Percentiles rank a stretch among this genome's conserved stretches.
These are phyloP conservation scores for Gloeopeniophorella convolvens DNA, from an alignment of 768 basidiomycete genomes.

Conservation along the genomic window DNA sequence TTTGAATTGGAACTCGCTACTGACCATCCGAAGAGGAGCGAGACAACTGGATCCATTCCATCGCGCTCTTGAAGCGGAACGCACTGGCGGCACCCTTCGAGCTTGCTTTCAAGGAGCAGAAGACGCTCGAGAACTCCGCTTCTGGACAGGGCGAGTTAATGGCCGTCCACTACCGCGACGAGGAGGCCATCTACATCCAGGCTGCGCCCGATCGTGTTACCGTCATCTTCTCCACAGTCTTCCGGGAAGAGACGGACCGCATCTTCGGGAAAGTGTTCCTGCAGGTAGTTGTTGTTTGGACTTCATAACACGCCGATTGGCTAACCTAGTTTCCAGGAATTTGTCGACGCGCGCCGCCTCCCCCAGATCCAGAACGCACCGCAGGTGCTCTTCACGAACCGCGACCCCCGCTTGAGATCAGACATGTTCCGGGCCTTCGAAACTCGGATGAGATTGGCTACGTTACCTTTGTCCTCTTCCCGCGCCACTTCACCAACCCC, in stretches of 20 bases:
- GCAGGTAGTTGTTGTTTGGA: conserved; percentile 49
- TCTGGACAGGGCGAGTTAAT: conserved; percentile 74
- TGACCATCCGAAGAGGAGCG: conserved; percentile 58
- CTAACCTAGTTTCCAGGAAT: conserved; percentile 58
- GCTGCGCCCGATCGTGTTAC: conserved; percentile 94
- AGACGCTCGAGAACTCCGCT: conserved; percentile 70
- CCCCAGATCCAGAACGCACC: conserved; percentile 95
- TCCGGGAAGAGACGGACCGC: conserved; percentile 94
- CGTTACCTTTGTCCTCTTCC: conserved; percentile 68
- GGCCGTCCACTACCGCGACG: conserved; percentile 90
- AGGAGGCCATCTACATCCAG: conserved; percentile 95
- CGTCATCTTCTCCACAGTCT: conserved; percentile 94
- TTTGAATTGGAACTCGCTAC: not conserved
- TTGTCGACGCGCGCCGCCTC: conserved; percentile 93
- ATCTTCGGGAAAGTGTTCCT: conserved; percentile 98
- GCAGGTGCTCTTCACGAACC: conserved; percentile 90
- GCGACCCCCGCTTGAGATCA: conserved; percentile 94
- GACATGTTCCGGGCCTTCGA: conserved; percentile 75
- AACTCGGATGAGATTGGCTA: conserved; percentile 47
- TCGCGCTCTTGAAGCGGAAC: conserved; percentile 86
- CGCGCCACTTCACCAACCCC: conserved; percentile 83
- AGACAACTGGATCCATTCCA: conserved; percentile 69
- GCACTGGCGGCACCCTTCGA: conserved; percentile 95
- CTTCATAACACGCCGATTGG: not conserved
- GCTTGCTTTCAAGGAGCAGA: conserved; percentile 75